Evolutionary conservation across 2,329 filamentous ascomycete species (phyloP).

Genomic region (Chaetomium sp.): DNA sequence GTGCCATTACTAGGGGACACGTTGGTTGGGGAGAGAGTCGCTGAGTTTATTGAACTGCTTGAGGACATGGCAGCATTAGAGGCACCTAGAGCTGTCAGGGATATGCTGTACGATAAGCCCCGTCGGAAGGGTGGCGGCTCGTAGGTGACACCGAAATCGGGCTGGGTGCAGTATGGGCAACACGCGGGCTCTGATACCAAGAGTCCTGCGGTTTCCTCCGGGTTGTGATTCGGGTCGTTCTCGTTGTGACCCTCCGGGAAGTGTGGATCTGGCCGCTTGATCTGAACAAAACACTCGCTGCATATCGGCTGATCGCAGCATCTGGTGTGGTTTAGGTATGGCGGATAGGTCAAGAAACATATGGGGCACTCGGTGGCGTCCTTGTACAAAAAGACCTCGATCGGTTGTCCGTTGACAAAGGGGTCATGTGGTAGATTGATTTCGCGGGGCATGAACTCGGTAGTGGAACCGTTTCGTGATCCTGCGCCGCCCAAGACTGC

Average conservation of each 20-base stretch:
- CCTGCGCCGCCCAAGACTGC: slow-evolving; percentile 73
- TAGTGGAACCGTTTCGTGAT: slow-evolving; percentile 72
- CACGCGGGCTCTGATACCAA: slow-evolving; percentile 88
- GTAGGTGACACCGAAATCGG: slow-evolving; percentile 96
- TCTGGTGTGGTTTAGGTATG: slow-evolving; percentile 88
- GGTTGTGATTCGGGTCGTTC: slow-evolving; percentile 41
- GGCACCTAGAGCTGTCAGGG: slow-evolving; percentile 50
- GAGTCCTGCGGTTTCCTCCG: slow-evolving; percentile 60
- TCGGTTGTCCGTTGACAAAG: slow-evolving; percentile 88
- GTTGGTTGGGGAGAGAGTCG: slow-evolving; percentile 44
- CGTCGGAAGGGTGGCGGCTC: slow-evolving; percentile 84
- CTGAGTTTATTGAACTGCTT: slow-evolving; percentile 73
- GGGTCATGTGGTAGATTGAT: slow-evolving; percentile 78
- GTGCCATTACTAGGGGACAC: slow-evolving; percentile 42
- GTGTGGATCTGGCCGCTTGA: slow-evolving; percentile 91
- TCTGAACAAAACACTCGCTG: slow-evolving; percentile 98
- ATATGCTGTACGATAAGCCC: slow-evolving; percentile 70
- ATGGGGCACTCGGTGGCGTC: slow-evolving; percentile 89
- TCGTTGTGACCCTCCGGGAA: slow-evolving; percentile 75
- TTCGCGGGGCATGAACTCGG: slow-evolving; percentile 76
- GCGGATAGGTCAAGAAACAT: slow-evolving; percentile 94
- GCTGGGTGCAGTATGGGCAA: slow-evolving; percentile 93
- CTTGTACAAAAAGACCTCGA: slow-evolving; percentile 94
- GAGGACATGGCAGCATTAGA: slow-evolving; percentile 80
- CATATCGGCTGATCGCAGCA: slow-evolving; percentile 97